Conservation (phyloP, 1,139 yeast genomes). For the Arxiozyma bovina region DNA sequence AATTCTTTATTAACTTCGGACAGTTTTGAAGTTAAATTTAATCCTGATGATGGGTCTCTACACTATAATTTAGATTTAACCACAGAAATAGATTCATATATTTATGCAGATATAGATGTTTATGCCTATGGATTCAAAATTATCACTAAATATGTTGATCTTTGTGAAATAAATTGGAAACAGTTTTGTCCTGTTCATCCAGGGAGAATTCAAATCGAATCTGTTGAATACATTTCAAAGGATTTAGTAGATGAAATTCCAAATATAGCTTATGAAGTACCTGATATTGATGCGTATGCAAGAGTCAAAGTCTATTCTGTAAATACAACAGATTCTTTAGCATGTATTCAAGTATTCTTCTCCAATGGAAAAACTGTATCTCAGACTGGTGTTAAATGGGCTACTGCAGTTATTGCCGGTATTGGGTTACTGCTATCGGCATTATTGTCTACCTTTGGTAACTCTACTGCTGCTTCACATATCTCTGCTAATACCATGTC, state of each 20-base stretch:
- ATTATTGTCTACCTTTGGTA: slow-evolving; percentile 62
- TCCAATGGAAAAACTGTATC: slow-evolving; percentile 67
- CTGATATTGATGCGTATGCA: slow-evolving; percentile 70
- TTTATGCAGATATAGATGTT: slow-evolving; percentile 53
- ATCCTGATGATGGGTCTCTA: slow-evolving; percentile 57
- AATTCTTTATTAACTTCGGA: slow-evolving; percentile 56
- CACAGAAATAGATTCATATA: slow-evolving; percentile 51
- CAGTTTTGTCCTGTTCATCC: slow-evolving; percentile 76
- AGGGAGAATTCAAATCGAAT: slow-evolving; percentile 59
- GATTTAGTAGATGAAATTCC: slow-evolving; percentile 48
- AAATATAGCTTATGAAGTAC: slow-evolving; percentile 64
- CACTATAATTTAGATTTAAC: slow-evolving; percentile 54
- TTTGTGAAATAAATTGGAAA: slow-evolving; percentile 59
- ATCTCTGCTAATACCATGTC: slow-evolving; percentile 71
- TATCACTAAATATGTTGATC: slow-evolving; percentile 44
- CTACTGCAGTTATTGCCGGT: slow-evolving; percentile 74
- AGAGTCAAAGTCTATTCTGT: slow-evolving; percentile 40
- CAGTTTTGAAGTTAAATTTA: slow-evolving; percentile 56
- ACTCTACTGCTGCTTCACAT: slow-evolving; percentile 73
- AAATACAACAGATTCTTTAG: slow-evolving; percentile 36
- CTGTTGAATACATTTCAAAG: slow-evolving; percentile 49
- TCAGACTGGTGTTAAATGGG: slow-evolving; percentile 77
- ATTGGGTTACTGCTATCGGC: slow-evolving; percentile 63
- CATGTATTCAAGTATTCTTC: slow-evolving; percentile 64
- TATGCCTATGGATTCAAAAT: slow-evolving; percentile 70